Conservation (phyloP, 148 eudicot species). For the Silene latifolia region DNA sequence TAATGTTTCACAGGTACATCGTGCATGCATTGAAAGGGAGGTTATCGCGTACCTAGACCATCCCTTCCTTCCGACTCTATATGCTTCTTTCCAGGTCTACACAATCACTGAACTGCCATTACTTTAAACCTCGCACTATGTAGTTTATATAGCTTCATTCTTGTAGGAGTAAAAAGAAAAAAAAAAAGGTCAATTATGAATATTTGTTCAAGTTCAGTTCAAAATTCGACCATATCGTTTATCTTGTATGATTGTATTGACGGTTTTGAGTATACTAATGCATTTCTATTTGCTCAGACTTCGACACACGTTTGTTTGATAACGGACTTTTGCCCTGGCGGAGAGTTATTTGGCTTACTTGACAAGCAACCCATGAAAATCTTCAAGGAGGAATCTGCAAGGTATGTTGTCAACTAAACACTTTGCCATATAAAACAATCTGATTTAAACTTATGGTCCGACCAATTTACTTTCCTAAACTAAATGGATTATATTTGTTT, state of each 20-base stretch:
- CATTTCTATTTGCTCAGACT: conserved; percentile 51
- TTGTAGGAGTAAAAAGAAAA: background rate
- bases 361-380: conserved; percentile 94
- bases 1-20: conserved; percentile 69
- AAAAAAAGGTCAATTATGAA: background rate
- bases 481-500: background rate
- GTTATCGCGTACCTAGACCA: conserved; percentile 83
- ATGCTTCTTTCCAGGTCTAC: conserved; percentile 88
- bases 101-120: background rate
- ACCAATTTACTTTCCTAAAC: background rate
- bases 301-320: conserved; percentile 91
- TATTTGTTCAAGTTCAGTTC: background rate
- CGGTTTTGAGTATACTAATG: conserved; percentile 20
- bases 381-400: conserved; percentile 90
- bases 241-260: conserved; percentile 1
- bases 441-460: background rate
- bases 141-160: background rate
- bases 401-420: conserved; percentile 36
- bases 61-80: conserved; percentile 89
- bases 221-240: background rate
- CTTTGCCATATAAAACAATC: background rate
- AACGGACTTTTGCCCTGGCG: conserved; percentile 96
- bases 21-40: conserved; percentile 96
- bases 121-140: background rate
- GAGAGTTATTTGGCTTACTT: conserved; percentile 91